These are phyloP conservation scores for Nitzschia sp. DNA, from an alignment of 108 stramenopile species.

Conservation along the genomic window DNA sequence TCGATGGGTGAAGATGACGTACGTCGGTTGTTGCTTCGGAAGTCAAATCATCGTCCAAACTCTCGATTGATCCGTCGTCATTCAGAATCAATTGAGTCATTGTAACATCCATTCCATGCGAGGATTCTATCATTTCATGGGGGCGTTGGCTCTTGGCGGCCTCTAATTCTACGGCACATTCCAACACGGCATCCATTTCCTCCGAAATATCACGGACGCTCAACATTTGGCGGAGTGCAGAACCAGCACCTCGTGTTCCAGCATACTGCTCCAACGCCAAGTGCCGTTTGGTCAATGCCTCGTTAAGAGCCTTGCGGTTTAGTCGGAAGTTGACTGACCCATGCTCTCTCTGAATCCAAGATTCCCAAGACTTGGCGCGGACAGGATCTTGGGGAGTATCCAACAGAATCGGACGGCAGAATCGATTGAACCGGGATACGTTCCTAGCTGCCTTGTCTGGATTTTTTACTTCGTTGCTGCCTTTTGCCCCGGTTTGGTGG, in stretches of 20 bases:
- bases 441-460: slow-evolving; percentile 57
- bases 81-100: slow-evolving; percentile 51
- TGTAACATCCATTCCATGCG: slow-evolving; percentile 52
- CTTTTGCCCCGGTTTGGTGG: slow-evolving; percentile 72
- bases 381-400: slow-evolving; percentile 79
- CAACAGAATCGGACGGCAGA: slow-evolving; percentile 64
- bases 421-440: slow-evolving; percentile 59
- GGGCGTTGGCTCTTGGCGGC: slow-evolving; percentile 72
- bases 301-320: slow-evolving; percentile 63
- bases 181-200: slow-evolving; percentile 74
- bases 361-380: slow-evolving; percentile 72
- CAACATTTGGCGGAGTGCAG: slow-evolving; percentile 76
- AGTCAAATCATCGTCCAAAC: slow-evolving; percentile 14
- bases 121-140: slow-evolving; percentile 56
- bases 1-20: slow-evolving; percentile 72
- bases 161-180: slow-evolving; percentile 84
- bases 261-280: slow-evolving; percentile 57
- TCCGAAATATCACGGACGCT: slow-evolving; percentile 67
- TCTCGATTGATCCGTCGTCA: slow-evolving; percentile 34
- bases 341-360: slow-evolving; percentile 74
- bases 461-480: slow-evolving; percentile 50
- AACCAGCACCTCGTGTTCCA: slow-evolving; percentile 69
- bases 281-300: slow-evolving; percentile 46
- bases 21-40: slow-evolving; percentile 1
- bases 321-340: slow-evolving; percentile 71